phyloP scores from a whole-genome alignment of 73 alveolate genomes.

The Uronychia binucleata region DNA sequence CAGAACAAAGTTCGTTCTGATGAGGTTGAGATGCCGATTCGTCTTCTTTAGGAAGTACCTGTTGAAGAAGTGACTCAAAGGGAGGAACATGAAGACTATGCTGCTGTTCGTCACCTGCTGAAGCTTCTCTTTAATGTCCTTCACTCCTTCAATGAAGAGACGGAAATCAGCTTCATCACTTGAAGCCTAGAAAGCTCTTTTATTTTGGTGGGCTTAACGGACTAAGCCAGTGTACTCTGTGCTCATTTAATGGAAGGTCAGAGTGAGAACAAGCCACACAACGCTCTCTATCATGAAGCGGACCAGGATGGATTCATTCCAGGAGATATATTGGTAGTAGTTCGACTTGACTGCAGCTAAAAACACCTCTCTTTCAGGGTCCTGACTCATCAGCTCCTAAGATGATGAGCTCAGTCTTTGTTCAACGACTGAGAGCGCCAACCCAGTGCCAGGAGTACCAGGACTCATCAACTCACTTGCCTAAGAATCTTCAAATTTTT shows the following conservation, averaged over 20 bases:
- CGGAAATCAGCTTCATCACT: not conserved
- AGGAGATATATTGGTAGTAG: slow-evolving; percentile 11
- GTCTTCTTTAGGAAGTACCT: not conserved
- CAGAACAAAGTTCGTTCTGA: not conserved
- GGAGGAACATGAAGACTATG: not conserved
- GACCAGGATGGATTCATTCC: slow-evolving; percentile 12
- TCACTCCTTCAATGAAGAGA: not conserved
- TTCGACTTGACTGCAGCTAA: not conserved
- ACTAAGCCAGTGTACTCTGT: not conserved
- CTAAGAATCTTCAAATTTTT: not conserved
- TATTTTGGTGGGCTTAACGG: not conserved
- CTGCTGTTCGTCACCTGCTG: not conserved
- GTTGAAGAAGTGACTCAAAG: not conserved
- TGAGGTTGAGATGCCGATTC: not conserved
- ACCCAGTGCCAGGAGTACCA: too few relatives aligned
- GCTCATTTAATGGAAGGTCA: not conserved
- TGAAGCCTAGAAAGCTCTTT: not conserved
- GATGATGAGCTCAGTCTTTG: too few relatives aligned
- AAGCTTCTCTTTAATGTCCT: not conserved
- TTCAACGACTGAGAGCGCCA: too few relatives aligned
- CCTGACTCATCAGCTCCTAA: not conserved
- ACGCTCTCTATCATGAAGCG: not conserved
- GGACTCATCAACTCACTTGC: too few relatives aligned
- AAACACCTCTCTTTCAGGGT: not conserved
- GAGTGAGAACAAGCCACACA: not conserved